Conservation (phyloP, 2,329 filamentous ascomycete species). For the Orbilia quercus region DNA sequence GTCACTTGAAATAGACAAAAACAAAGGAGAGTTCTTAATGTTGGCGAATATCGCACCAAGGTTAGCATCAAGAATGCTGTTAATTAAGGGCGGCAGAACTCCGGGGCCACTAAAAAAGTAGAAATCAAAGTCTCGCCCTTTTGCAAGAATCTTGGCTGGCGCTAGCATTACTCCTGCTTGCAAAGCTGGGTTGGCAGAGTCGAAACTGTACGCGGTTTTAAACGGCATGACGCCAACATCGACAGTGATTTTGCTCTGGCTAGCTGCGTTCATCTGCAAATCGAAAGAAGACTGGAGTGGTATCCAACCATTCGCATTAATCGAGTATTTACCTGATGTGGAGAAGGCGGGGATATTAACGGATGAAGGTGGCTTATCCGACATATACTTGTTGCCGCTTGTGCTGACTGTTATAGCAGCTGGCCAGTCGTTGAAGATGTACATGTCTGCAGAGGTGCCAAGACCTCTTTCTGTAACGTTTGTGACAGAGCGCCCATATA, state of each 20-base stretch:
- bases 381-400: constrained; percentile 24
- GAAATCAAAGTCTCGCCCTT: constrained; percentile 45
- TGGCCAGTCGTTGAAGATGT: constrained; percentile 50
- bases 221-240: constrained; percentile 42
- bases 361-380: constrained; percentile 21
- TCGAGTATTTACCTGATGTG: constrained; percentile 16
- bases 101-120: constrained; percentile 51
- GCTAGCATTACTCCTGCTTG: constrained; percentile 42
- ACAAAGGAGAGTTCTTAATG: constrained; percentile 30
- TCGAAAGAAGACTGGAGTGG: constrained; percentile 38
- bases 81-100: constrained; percentile 26
- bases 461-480: constrained; percentile 28
- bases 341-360: constrained; percentile 14
- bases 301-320: constrained; percentile 49
- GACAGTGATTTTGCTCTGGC: constrained; percentile 19
- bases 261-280: constrained; percentile 14
- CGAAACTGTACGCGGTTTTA: constrained; percentile 23
- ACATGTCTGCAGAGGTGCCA: constrained; percentile 51
- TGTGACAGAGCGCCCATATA: constrained; percentile 6
- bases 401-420: constrained; percentile 15
- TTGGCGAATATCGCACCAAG: constrained; percentile 30
- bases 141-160: constrained; percentile 35
- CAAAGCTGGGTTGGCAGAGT: constrained; percentile 11
- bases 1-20: constrained; percentile 18
- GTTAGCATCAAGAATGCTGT: constrained; percentile 47